Percentiles rank a stretch among this genome's conserved stretches.
Evolutionary conservation across 805 yeast species (phyloP).

Genomic region (Ogataea naganishii): DNA sequence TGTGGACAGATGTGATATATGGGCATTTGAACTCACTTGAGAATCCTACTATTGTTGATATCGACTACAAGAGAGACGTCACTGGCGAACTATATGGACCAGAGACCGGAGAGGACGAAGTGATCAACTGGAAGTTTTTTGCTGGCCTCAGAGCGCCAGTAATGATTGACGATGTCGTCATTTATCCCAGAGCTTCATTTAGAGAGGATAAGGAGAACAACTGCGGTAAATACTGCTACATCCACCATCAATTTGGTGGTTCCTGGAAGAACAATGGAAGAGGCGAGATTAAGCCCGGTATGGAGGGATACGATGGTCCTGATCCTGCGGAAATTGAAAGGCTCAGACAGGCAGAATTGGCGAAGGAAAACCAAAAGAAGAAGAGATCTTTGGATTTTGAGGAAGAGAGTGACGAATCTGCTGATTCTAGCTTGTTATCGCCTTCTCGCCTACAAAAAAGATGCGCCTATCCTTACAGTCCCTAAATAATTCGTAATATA

Average conservation of each 20-base stretch:
- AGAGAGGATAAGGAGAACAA: conserved; percentile 25
- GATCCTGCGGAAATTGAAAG: conserved; percentile 13
- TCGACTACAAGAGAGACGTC: conserved; percentile 21
- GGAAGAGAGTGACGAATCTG: not conserved
- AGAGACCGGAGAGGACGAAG: conserved; percentile 14
- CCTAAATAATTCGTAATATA: too few relatives aligned
- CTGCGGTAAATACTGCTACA: conserved; percentile 26
- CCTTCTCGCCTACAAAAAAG: too few relatives aligned
- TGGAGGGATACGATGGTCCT: conserved; percentile 16
- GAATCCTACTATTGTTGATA: conserved; percentile 25
- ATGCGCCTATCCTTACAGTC: too few relatives aligned
- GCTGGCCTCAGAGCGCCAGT: conserved; percentile 25
- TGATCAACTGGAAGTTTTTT: conserved; percentile 25
- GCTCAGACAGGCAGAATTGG: conserved; percentile 7
- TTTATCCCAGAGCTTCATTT: conserved; percentile 23
- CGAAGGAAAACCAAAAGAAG: conserved; percentile 4
- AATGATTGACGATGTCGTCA: conserved; percentile 25
- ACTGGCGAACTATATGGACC: conserved; percentile 24
- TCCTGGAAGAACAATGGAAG: conserved; percentile 27
- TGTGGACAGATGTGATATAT: conserved; percentile 69
- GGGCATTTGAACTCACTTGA: conserved; percentile 44
- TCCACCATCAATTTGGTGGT: conserved; percentile 26
- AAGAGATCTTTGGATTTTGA: not conserved
- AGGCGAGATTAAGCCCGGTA: conserved; percentile 26
- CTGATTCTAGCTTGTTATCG: too few relatives aligned